phyloP scores from a whole-genome alignment of 2,329 filamentous ascomycete species.

The Trichoderma cornu-damae region DNA sequence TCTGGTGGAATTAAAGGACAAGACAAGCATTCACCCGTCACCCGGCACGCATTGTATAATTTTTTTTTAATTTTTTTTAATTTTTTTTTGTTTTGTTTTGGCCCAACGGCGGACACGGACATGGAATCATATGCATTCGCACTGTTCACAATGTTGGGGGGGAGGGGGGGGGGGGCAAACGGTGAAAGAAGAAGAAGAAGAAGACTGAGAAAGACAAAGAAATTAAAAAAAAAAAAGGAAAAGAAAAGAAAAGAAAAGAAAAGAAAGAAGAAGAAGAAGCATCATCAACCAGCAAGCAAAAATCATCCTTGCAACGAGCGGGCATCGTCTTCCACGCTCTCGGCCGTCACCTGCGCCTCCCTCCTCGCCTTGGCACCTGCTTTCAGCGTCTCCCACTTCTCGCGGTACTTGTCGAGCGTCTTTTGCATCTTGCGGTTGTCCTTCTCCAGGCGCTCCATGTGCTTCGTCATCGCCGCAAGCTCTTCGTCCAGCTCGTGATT shows the following conservation, averaged over 20 bases:
- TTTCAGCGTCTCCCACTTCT: constrained; percentile 58
- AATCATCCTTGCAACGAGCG: constrained; percentile 14
- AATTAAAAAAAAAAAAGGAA: no score
- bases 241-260: no score
- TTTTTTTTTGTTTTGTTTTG: no score
- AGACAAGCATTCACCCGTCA: no score
- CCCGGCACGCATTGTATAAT: no score
- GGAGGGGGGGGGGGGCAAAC: neutral
- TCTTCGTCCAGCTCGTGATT: constrained; percentile 65
- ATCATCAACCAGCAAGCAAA: neutral
- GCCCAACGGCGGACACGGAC: neutral
- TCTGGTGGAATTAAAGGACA: constrained; percentile 72
- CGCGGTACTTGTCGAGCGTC: constrained; percentile 53
- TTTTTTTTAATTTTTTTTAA: no score
- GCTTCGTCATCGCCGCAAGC: constrained; percentile 50
- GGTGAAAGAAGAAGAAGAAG: no score
- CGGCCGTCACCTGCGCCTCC: constrained; percentile 38
- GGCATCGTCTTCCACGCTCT: constrained; percentile 35
- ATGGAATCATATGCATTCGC: neutral
- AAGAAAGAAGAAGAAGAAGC: no score
- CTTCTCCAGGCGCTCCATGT: constrained; percentile 62
- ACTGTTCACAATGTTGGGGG: no score
- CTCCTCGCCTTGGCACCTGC: constrained; percentile 54
- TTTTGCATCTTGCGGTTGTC: constrained; percentile 52
- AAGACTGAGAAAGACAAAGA: no score